Evolutionary conservation across 495 filamentous ascomycete species (phyloP).

Genomic region (Hypoxylon fuscum): DNA sequence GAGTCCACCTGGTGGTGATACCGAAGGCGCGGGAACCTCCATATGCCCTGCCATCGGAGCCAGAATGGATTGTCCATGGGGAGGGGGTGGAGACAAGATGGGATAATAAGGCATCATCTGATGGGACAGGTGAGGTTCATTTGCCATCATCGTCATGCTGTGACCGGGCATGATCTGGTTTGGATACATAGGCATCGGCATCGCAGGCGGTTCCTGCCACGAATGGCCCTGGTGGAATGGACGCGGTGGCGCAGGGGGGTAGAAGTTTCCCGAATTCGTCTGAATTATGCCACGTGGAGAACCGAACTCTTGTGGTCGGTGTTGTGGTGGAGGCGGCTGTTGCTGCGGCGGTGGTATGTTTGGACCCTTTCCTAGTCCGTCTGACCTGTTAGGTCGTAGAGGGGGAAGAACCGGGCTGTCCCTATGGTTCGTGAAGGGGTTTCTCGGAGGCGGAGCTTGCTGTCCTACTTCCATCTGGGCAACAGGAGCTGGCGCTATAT

Average conservation of each 20-base stretch:
- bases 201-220: conserved; percentile 41
- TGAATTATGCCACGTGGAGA: conserved; percentile 45
- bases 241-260: conserved; percentile 46
- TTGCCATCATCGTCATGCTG: conserved; percentile 32
- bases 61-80: conserved; percentile 30
- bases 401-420: conserved; percentile 48
- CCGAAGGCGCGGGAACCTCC: conserved; percentile 37
- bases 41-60: conserved; percentile 33
- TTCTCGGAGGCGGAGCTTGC: conserved; percentile 26
- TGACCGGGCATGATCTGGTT: conserved; percentile 10
- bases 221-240: conserved; percentile 54
- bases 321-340: conserved; percentile 16
- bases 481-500: conserved; percentile 39
- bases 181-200: conserved; percentile 23
- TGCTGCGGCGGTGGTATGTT: conserved; percentile 23
- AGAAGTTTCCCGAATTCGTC: conserved; percentile 52
- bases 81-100: conserved; percentile 33
- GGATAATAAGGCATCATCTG: conserved; percentile 34
- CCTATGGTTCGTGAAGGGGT: conserved; percentile 36
- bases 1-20: conserved; percentile 34
- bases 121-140: conserved; percentile 20
- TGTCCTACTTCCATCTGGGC: conserved; percentile 19
- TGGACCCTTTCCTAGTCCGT: conserved; percentile 33
- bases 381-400: conserved; percentile 46
- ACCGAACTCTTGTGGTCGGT: conserved; percentile 35